Evolutionary conservation across 345 rosid species (phyloP).

Genomic region (Psidium guajava): DNA sequence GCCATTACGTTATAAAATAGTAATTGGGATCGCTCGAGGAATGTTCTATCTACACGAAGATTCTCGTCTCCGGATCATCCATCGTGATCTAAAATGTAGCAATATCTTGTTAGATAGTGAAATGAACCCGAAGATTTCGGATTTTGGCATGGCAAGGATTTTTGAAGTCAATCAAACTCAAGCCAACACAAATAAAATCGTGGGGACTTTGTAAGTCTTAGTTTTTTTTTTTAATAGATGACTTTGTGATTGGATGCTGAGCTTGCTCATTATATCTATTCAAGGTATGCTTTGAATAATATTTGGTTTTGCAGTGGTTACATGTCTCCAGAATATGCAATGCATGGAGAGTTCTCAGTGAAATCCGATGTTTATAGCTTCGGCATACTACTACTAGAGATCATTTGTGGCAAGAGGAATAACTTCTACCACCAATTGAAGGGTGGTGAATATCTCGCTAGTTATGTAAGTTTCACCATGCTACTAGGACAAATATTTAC

Average conservation of each 20-base stretch:
- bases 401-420: slow-evolving; percentile 23
- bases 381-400: slow-evolving; percentile 14
- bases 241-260: background rate
- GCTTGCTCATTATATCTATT: background rate
- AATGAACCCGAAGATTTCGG: background rate
- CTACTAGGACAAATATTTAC: background rate
- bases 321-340: background rate
- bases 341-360: slow-evolving; percentile 16
- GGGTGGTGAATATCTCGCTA: background rate
- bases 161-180: background rate
- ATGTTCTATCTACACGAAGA: background rate
- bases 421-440: slow-evolving; percentile 6
- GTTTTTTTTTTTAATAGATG: background rate
- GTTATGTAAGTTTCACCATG: background rate
- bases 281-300: background rate
- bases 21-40: background rate
- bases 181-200: background rate
- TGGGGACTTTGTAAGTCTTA: background rate
- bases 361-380: slow-evolving; percentile 28
- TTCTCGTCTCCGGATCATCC: background rate
- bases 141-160: background rate
- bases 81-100: background rate
- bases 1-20: background rate
- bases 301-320: background rate
- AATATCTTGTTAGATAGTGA: background rate